Evolutionary conservation across 768 basidiomycete species (phyloP).

Genomic region (Rhizopogon vinicolor): DNA sequence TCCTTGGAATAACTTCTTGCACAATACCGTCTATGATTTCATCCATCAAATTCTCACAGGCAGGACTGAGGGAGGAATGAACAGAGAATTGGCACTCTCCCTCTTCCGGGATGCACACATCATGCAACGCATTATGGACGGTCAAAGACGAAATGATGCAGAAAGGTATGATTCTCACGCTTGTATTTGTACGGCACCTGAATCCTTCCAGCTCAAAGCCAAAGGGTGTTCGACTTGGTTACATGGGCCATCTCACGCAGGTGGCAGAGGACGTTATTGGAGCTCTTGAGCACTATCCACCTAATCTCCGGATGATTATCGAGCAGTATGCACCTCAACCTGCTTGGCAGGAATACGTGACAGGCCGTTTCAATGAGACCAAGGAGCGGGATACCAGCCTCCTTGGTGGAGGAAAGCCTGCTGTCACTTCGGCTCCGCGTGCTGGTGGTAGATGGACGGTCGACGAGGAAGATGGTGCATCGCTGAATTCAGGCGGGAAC

Average conservation of each 20-base stretch:
- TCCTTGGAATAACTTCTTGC: conserved; percentile 97
- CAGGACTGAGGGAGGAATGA: conserved; percentile 73
- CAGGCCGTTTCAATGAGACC: conserved; percentile 79
- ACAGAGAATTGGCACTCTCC: conserved; percentile 77
- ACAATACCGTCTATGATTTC: conserved; percentile 94
- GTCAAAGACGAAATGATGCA: conserved; percentile 73
- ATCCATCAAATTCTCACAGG: conserved; percentile 94
- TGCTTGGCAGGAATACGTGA: conserved; percentile 89
- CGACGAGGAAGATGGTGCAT: conserved; percentile 54
- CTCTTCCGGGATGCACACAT: conserved; percentile 85
- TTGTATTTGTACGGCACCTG: conserved; percentile 3
- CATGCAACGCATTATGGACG: conserved; percentile 83
- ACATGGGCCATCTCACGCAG: conserved; percentile 95
- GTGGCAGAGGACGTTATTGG: conserved; percentile 94
- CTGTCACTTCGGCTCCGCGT: conserved; percentile 33
- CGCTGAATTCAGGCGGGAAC: conserved; percentile 4
- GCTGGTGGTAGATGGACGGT: conserved; percentile 54
- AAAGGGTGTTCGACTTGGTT: conserved; percentile 79
- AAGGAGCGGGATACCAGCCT: conserved; percentile 75
- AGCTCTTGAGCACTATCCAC: conserved; percentile 83
- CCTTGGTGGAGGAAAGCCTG: conserved; percentile 84
- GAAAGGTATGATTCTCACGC: conserved; percentile 51
- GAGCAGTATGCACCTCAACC: conserved; percentile 65
- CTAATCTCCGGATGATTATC: conserved; percentile 65
- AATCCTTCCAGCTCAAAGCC: conserved; percentile 50